Conservation (phyloP, 2,329 filamentous ascomycete species). For the Camillea tinctor region DNA sequence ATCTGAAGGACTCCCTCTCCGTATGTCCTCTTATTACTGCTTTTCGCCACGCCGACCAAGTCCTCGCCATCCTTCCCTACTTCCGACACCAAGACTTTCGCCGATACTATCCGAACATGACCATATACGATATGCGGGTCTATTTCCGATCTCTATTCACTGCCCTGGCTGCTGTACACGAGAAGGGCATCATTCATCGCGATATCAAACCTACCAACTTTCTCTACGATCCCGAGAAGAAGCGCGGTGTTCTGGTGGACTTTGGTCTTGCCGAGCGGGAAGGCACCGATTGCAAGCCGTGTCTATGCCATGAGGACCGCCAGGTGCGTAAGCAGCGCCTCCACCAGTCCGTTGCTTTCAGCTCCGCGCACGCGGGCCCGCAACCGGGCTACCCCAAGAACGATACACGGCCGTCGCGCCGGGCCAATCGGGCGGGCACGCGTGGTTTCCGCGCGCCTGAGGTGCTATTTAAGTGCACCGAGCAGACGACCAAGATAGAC, state of each 20-base stretch:
- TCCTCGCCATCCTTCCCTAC: slow-evolving; percentile 91
- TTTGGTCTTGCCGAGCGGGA: slow-evolving; percentile 93
- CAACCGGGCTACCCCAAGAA: slow-evolving; percentile 80
- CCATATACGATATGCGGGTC: slow-evolving; percentile 78
- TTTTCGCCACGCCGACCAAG: slow-evolving; percentile 92
- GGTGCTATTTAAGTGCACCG: slow-evolving; percentile 94
- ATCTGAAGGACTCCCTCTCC: slow-evolving; percentile 76
- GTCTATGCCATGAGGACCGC: slow-evolving; percentile 71
- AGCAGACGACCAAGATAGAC: slow-evolving; percentile 91
- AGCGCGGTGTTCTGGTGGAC: slow-evolving; percentile 91
- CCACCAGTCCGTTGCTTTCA: slow-evolving; percentile 52
- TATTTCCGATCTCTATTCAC: slow-evolving; percentile 89
- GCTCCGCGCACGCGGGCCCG: slow-evolving; percentile 49
- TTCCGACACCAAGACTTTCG: slow-evolving; percentile 95
- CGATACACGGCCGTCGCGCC: slow-evolving; percentile 81
- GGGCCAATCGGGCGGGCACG: slow-evolving; percentile 92
- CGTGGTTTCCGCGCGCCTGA: slow-evolving; percentile 95
- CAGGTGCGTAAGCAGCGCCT: slow-evolving; percentile 61
- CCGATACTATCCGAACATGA: slow-evolving; percentile 90
- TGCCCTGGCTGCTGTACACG: slow-evolving; percentile 80
- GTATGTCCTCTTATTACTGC: slow-evolving; percentile 96
- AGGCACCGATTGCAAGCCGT: slow-evolving; percentile 74
- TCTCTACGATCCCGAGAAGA: slow-evolving; percentile 78
- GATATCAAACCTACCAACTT: slow-evolving; percentile 99
- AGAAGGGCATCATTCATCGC: slow-evolving; percentile 81